phyloP scores from a whole-genome alignment of 805 yeast genomes.

The Schwanniomyces pseudopolymorphus region DNA sequence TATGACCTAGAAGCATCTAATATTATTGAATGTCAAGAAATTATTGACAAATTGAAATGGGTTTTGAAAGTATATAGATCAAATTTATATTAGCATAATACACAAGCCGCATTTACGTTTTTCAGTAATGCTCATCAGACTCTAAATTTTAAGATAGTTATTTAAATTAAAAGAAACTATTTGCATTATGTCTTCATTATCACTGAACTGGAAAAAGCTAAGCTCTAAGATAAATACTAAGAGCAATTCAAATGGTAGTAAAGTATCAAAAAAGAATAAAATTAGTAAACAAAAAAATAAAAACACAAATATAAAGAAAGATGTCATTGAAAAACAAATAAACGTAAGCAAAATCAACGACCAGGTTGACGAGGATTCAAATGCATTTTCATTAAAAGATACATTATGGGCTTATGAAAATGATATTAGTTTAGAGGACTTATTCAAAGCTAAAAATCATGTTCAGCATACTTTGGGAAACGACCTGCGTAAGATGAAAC shows the following conservation, averaged over 20 bases:
- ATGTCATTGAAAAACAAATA: background rate
- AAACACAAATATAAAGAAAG: background rate
- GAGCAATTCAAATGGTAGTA: background rate
- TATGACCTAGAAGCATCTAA: conserved; percentile 82
- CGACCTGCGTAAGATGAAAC: conserved; percentile 35
- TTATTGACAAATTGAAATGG: conserved; percentile 66
- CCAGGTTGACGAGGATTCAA: background rate
- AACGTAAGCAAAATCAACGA: conserved; percentile 2
- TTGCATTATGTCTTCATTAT: conserved; percentile 8
- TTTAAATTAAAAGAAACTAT: background rate
- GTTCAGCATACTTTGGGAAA: conserved; percentile 3
- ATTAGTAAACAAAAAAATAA: conserved; percentile 9
- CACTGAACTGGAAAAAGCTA: conserved; percentile 27
- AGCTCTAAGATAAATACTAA: conserved; percentile 10
- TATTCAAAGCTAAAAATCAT: conserved; percentile 2
- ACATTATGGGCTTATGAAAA: conserved; percentile 26
- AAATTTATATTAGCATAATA: conserved; percentile 5
- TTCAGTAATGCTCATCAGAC: background rate
- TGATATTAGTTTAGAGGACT: conserved; percentile 14
- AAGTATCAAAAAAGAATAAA: conserved; percentile 12
- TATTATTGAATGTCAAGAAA: conserved; percentile 63
- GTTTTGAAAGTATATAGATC: conserved; percentile 54
- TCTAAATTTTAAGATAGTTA: background rate
- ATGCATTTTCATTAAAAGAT: conserved; percentile 15
- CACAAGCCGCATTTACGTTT: conserved; percentile 3